These are phyloP conservation scores for Suillus variegatus DNA, from an alignment of 768 basidiomycete species.

Conservation along the genomic window DNA sequence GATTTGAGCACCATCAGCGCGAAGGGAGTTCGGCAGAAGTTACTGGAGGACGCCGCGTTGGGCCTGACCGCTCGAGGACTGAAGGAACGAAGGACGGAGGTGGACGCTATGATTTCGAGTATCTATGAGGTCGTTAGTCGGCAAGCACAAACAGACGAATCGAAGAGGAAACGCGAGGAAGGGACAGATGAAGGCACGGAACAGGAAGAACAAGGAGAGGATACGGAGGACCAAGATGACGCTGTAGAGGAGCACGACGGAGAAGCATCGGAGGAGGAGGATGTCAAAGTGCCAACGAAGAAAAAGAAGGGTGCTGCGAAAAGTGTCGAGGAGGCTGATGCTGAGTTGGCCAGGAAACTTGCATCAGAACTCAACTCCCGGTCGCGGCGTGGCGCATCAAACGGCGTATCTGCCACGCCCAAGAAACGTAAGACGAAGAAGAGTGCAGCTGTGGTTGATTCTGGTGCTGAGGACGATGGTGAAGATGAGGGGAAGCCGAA, in stretches of 20 bases:
- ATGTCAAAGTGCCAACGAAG: conserved; percentile 9
- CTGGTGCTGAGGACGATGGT: conserved; percentile 51
- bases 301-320: conserved; percentile 50
- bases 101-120: conserved; percentile 67
- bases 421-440: conserved; percentile 53
- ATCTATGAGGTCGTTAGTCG: conserved; percentile 64
- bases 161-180: conserved; percentile 30
- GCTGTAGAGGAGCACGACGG: conserved; percentile 20
- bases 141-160: conserved; percentile 25
- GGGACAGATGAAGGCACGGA: conserved; percentile 30
- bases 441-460: conserved; percentile 48
- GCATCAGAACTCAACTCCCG: conserved; percentile 70
- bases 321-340: conserved; percentile 61
- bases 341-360: conserved; percentile 68
- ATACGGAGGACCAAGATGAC: conserved; percentile 22
- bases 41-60: conserved; percentile 44
- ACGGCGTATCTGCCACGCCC: conserved; percentile 38
- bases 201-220: conserved; percentile 8
- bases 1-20: conserved; percentile 83
- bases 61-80: conserved; percentile 59
- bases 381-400: conserved; percentile 47
- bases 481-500: conserved; percentile 44
- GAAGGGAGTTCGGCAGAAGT: conserved; percentile 84
- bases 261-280: conserved; percentile 23
- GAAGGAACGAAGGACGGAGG: conserved; percentile 64